Base-by-base conservation (phyloP, 306 rosid genomes). In the Trichosanthes truncata region DNA sequence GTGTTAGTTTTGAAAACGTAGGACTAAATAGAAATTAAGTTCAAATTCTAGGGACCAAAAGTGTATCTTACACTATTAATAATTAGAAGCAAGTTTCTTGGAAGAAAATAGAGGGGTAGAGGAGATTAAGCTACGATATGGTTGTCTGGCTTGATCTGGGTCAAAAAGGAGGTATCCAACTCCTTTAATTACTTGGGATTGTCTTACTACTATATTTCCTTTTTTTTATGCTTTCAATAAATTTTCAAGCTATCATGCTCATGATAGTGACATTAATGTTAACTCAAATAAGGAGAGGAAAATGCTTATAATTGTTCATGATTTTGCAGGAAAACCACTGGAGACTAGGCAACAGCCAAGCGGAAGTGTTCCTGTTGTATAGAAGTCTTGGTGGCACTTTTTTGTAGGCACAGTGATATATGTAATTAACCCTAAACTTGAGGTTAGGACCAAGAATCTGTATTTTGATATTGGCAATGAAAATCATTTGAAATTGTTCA, bases 331-430 rank as follows among this genome's bases (percentile, higher is more conserved):
- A 79, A 87, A 90, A 87, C 84, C 96, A 17, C 78, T 92, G 83
- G 88, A 87, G 76, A 77, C 91, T 78, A 82, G 88, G 82, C 97
- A 90, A 77, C 94, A 89, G 83, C 87, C 89, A 84, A 90, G 87
- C 63, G 94, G 92, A 72, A 83, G 91, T 67, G 92, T 92, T 84
- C 93, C 91, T 79, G 98, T 92, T 72, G 82, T 85, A 84, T 92
- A 92, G 89, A 62, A 84, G 56, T 75, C 77, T 60, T 51, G 78
- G 81, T 74, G 76, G 80, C 77, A 13, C 41, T 86, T 88, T 88
- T 90, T 84, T 83, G 75, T 81, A 80, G 84, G 84, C 81, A 45
- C 21, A 74, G 63, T 59, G 78, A 51, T 36, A 81, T 76, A 81
- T 84, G 82, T 88, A 90, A 33, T 83, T 89, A 85, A 80, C 87